These are phyloP conservation scores for Colletotrichum euphorbiae DNA, from an alignment of 2,329 filamentous ascomycete genomes.

Conservation along the genomic window DNA sequence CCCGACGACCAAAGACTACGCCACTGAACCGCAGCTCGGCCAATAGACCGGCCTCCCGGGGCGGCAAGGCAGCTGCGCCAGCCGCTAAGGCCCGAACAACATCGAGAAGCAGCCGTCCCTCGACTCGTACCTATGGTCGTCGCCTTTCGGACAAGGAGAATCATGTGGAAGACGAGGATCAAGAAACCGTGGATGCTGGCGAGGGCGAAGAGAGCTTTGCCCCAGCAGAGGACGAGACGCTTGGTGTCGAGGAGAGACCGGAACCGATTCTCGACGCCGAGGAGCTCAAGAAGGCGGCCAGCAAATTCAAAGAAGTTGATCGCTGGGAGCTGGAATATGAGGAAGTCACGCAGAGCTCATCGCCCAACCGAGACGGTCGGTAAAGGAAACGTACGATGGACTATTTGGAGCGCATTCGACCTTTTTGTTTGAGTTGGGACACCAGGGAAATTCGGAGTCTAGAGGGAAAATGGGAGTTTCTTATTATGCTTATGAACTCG, in stretches of 20 bases:
- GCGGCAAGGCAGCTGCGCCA: conserved; percentile 42
- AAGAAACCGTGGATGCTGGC: conserved; percentile 49
- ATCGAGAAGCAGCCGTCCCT: conserved; percentile 42
- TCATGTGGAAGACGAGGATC: conserved; percentile 50
- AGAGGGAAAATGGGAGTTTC: conserved; percentile 1
- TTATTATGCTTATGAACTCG: conserved; percentile 6
- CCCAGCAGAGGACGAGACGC: conserved; percentile 59
- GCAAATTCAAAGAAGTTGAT: conserved; percentile 77
- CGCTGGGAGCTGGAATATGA: conserved; percentile 76
- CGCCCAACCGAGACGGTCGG: conserved; percentile 60
- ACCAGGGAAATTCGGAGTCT: background rate
- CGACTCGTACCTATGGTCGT: conserved; percentile 61
- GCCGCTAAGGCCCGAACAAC: conserved; percentile 38
- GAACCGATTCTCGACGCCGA: conserved; percentile 52
- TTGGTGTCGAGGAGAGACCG: conserved; percentile 44
- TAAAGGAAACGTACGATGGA: conserved; percentile 43
- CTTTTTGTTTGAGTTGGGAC: background rate
- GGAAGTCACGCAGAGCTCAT: conserved; percentile 68
- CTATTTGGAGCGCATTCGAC: background rate
- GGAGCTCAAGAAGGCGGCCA: conserved; percentile 68
- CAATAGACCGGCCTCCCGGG: conserved; percentile 41
- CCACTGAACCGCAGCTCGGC: conserved; percentile 46
- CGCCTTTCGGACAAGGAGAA: conserved; percentile 71
- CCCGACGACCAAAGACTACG: conserved; percentile 48
- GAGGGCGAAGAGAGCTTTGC: conserved; percentile 49